Conservation (phyloP, 2,329 filamentous ascomycete genomes). For the Trichoderma endophyticum region DNA sequence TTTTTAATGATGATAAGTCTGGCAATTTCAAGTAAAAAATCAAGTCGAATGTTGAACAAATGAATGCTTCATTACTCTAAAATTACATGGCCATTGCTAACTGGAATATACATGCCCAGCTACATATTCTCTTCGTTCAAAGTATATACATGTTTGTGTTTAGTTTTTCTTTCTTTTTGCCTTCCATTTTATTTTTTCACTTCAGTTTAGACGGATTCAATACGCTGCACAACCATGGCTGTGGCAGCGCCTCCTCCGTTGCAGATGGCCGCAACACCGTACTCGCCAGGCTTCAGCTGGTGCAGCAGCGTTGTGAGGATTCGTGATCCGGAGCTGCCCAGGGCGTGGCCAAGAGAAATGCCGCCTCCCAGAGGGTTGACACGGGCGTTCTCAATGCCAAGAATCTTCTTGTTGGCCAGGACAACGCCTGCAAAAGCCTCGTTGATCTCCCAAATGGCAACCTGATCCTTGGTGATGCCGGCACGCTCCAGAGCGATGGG, state of each 20-base stretch:
- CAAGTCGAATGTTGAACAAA: neutral
- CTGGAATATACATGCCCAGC: neutral
- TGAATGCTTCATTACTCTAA: constrained; percentile 1
- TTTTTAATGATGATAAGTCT: neutral
- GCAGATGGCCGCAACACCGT: constrained; percentile 93
- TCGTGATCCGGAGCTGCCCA: constrained; percentile 89
- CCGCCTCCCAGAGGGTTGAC: constrained; percentile 89
- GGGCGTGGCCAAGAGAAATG: constrained; percentile 85
- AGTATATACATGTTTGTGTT: neutral
- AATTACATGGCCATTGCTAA: constrained; percentile 1
- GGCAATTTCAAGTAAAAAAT: neutral
- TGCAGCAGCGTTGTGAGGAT: constrained; percentile 89
- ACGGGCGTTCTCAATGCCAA: constrained; percentile 72
- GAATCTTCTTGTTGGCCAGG: constrained; percentile 89
- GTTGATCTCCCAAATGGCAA: constrained; percentile 97
- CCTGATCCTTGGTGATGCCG: constrained; percentile 85
- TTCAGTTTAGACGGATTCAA: constrained; percentile 53
- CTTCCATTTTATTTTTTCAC: neutral
- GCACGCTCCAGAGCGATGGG: constrained; percentile 85
- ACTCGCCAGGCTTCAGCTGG: constrained; percentile 87
- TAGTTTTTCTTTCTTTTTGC: neutral
- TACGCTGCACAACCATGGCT: constrained; percentile 83
- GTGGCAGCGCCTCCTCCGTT: constrained; percentile 93
- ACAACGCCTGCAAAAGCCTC: constrained; percentile 96
- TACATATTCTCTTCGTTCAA: neutral